phyloP scores from a whole-genome alignment of 441 rosid species.

The Populus hybrid region DNA sequence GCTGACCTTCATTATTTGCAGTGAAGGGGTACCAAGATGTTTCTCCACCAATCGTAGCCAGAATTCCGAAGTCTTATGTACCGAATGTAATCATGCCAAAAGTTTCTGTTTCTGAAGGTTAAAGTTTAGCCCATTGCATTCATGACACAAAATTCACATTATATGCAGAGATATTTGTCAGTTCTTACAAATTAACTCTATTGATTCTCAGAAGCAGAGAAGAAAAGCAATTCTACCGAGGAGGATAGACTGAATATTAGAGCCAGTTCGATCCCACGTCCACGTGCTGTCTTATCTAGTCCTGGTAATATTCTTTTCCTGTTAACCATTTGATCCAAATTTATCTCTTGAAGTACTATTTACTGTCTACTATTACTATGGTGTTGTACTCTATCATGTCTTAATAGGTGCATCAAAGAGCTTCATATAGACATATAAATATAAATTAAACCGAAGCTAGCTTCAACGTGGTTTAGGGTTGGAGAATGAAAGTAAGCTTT shows the following conservation, averaged over 20 bases:
- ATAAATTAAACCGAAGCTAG: not conserved
- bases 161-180: not conserved
- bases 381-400: not conserved
- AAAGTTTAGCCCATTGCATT: not conserved
- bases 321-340: not conserved
- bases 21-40: constrained; percentile 37
- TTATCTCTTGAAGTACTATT: not conserved
- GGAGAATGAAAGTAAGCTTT: not conserved
- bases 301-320: constrained; percentile 36
- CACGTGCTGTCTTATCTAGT: constrained; percentile 71
- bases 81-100: constrained; percentile 21
- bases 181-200: constrained; percentile 4
- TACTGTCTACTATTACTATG: not conserved
- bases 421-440: no score
- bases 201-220: constrained; percentile 31
- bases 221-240: constrained; percentile 26
- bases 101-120: constrained; percentile 36
- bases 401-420: not conserved
- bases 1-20: constrained; percentile 17
- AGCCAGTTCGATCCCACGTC: constrained; percentile 49
- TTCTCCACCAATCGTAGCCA: constrained; percentile 31
- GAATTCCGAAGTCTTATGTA: constrained; percentile 32
- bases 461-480: not conserved
- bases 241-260: constrained; percentile 41
- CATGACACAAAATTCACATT: not conserved